phyloP scores from a whole-genome alignment of 1,284 basidiomycete species.

The Uromyces viciae-fabae region DNA sequence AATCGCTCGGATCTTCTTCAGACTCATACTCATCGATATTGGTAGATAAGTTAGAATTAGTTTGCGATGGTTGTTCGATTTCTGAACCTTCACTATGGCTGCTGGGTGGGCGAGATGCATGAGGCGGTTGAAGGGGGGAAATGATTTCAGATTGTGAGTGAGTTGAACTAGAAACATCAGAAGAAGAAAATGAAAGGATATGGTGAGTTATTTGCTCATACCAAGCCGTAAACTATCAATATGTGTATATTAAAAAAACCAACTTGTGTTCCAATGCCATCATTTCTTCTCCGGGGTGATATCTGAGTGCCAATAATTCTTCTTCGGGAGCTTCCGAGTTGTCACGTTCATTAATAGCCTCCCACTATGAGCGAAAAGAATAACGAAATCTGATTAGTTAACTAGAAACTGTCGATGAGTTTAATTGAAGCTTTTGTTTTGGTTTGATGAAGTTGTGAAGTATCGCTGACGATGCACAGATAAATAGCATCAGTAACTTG shows the following conservation, averaged over 20 bases:
- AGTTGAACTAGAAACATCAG: background rate
- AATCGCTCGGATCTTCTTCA: background rate
- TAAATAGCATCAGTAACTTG: background rate
- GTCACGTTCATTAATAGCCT: background rate
- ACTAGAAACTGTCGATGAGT: too few species aligned
- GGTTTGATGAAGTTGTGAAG: background rate
- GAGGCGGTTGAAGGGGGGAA: background rate
- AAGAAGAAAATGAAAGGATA: too few species aligned
- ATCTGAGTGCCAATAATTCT: conserved; percentile 13
- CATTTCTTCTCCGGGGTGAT: too few species aligned
- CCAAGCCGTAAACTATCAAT: background rate
- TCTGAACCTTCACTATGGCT: background rate
- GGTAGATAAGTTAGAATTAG: background rate
- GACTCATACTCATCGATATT: background rate
- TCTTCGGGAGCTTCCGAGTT: conserved; percentile 38
- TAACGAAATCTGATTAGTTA: too few species aligned
- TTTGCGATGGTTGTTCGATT: background rate
- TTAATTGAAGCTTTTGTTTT: too few species aligned
- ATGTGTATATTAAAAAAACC: too few species aligned
- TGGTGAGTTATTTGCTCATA: too few species aligned
- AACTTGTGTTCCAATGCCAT: too few species aligned
- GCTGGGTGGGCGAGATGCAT: background rate
- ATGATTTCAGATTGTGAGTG: background rate
- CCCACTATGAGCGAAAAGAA: conserved; percentile 33
- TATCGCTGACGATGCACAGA: conserved; percentile 22